These are phyloP conservation scores for Trichosporon ovoides DNA, from an alignment of 1,284 basidiomycete genomes.

Conservation along the genomic window DNA sequence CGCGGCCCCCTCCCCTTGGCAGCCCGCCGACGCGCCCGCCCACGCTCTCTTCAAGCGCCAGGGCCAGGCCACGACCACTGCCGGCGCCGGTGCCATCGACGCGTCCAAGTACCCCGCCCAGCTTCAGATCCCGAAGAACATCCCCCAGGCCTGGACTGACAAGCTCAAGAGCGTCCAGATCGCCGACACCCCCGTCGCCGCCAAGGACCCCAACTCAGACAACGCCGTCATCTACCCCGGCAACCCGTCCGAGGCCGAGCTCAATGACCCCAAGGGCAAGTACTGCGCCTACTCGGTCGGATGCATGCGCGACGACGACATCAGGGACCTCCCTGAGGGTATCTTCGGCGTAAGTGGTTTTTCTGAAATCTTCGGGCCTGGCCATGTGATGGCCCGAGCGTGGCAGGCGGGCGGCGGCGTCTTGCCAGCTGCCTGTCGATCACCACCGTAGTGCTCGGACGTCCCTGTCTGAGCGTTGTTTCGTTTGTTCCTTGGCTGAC, in stretches of 20 bases:
- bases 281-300: slow-evolving; percentile 40
- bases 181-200: slow-evolving; percentile 28
- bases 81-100: background rate
- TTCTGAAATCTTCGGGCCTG: too few species aligned
- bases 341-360: slow-evolving; percentile 29
- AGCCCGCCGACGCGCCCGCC: background rate
- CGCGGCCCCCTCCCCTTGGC: background rate
- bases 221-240: slow-evolving; percentile 7
- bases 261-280: slow-evolving; percentile 1
- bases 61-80: background rate
- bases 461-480: too few species aligned
- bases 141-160: slow-evolving; percentile 41
- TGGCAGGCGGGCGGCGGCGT: too few species aligned
- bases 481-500: too few species aligned
- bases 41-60: slow-evolving; percentile 5
- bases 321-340: slow-evolving; percentile 32
- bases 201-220: slow-evolving; percentile 7
- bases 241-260: background rate
- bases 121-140: slow-evolving; percentile 23
- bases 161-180: slow-evolving; percentile 30
- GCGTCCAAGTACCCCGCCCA: slow-evolving; percentile 31
- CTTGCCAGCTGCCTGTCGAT: too few species aligned
- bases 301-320: slow-evolving; percentile 28
- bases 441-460: too few species aligned
- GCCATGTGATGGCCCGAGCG: too few species aligned